Evolutionary conservation across 805 yeast species (phyloP).

Genomic region (Myxozyma vanderwaltii): DNA sequence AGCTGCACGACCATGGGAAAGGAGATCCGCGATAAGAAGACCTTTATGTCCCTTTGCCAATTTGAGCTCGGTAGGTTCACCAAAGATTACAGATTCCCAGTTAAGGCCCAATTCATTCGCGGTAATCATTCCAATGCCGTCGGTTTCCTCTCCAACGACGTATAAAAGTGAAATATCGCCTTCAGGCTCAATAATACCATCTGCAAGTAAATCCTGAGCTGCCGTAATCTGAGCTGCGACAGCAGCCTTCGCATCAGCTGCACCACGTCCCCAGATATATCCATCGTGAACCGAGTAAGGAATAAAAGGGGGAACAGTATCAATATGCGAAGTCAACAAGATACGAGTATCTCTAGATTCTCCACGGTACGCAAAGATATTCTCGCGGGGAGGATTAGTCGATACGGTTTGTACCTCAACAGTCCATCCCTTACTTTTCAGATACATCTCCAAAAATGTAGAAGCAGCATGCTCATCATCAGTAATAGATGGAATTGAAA

Average conservation of each 20-base stretch:
- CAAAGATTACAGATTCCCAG: conserved; percentile 68
- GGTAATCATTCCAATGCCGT: conserved; percentile 61
- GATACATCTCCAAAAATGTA: conserved; percentile 46
- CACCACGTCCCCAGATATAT: conserved; percentile 64
- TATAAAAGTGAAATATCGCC: conserved; percentile 62
- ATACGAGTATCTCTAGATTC: conserved; percentile 50
- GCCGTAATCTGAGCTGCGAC: conserved; percentile 65
- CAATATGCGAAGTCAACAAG: conserved; percentile 64
- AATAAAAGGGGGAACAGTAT: conserved; percentile 70
- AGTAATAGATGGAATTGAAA: conserved; percentile 45
- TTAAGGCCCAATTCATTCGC: conserved; percentile 48
- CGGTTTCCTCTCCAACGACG: conserved; percentile 74
- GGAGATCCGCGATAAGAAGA: conserved; percentile 21
- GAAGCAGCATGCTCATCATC: conserved; percentile 47
- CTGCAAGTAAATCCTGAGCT: conserved; percentile 49
- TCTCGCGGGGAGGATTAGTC: conserved; percentile 45
- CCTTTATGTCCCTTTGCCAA: conserved; percentile 68
- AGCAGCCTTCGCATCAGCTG: conserved; percentile 71
- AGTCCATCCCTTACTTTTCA: conserved; percentile 51
- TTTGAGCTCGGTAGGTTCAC: conserved; percentile 74
- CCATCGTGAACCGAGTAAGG: conserved; percentile 53
- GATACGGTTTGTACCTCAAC: conserved; percentile 51
- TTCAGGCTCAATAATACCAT: conserved; percentile 45
- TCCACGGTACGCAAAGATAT: conserved; percentile 61
- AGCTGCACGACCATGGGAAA: conserved; percentile 28